Base-by-base conservation (phyloP, 805 yeast genomes). In the Wickerhamiella kurtzmanii region DNA sequence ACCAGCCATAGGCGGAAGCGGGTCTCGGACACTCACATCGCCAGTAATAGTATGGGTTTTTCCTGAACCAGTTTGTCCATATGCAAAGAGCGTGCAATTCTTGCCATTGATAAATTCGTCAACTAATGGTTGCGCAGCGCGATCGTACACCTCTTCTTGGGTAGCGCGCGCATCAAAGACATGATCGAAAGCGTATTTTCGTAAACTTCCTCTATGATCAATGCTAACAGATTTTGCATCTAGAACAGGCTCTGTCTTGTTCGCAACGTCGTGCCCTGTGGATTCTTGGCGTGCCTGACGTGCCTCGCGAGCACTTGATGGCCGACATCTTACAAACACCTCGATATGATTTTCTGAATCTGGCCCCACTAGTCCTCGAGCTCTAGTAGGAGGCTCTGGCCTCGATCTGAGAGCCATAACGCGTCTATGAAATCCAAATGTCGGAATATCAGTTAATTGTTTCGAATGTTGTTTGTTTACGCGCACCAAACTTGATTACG, bases 21-120 rank as follows among this genome's bases (percentile, higher is more conserved):
- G 32, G 18, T 17, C 22, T 8, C 18, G n/a, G n/a, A 45, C 47
- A 53, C 62, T 41, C 46, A 66, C 50, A 44, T 81, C 81, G 4
- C 94, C 92, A 4, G 80, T 76, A 92, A 78, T 77, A 11, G 83
- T 66, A 45, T 55, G 58, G 0, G 95, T 85, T 57, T 85, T 86
- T 21, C 95, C 95, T 0, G 94, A 82, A 1, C 95, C 92, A 0
- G 95, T 86, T 72, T 85, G 94, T 3, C 96, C 96, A 64, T 87
- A 87, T 0, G 92, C 94, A 53, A 86, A 70, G 22, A 85, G 72
- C 0, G 95, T 82, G 53, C 87, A 85, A 59, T 84, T 85, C 16
- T 36, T 25, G 5, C 56, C 56, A 8, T 37, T 66, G 48, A 86
- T 64, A 49, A 86, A 73, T 51, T 88, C 95, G 21, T 72, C 70